phyloP scores from a whole-genome alignment of 1,139 yeast species.

The Candida buenavistaensis region DNA sequence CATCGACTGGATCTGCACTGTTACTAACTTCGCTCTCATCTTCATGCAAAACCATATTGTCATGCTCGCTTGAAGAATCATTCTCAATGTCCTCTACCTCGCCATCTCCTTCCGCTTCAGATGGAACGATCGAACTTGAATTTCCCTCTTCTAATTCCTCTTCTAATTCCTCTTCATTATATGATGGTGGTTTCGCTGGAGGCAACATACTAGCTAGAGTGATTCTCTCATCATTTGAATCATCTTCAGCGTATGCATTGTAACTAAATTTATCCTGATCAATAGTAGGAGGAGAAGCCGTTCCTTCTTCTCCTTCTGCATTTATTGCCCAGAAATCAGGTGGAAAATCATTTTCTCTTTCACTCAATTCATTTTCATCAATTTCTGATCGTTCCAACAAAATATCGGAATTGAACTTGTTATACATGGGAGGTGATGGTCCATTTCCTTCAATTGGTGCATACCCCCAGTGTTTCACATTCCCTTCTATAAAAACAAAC shows the following conservation, averaged over 20 bases:
- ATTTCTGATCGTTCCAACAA: slow-evolving; percentile 54
- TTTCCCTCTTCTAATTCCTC: slow-evolving; percentile 1
- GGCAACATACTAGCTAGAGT: slow-evolving; percentile 38
- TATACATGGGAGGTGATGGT: slow-evolving; percentile 65
- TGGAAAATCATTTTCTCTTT: slow-evolving; percentile 52
- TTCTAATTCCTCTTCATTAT: slow-evolving; percentile 18
- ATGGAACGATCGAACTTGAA: too few relatives aligned
- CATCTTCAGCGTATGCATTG: slow-evolving; percentile 38
- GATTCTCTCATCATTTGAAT: slow-evolving; percentile 40
- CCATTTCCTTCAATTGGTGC: slow-evolving; percentile 61
- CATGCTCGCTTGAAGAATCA: too few relatives aligned
- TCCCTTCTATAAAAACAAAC: slow-evolving; percentile 58
- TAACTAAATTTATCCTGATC: slow-evolving; percentile 39
- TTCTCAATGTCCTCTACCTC: neutral
- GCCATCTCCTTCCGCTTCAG: neutral
- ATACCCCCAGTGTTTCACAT: slow-evolving; percentile 66
- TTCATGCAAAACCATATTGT: too few relatives aligned
- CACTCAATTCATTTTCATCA: slow-evolving; percentile 48
- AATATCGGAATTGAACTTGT: slow-evolving; percentile 54
- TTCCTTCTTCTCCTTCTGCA: slow-evolving; percentile 8
- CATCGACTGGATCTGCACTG: too few relatives aligned
- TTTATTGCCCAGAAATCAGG: slow-evolving; percentile 53
- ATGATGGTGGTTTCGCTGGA: slow-evolving; percentile 40
- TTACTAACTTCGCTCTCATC: too few relatives aligned
- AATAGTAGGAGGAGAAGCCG: slow-evolving; percentile 9